A percentile compares a stretch with the other conserved stretches of the same genome.
These are phyloP conservation scores for Eurotiales sp. DNA, from an alignment of 2,329 filamentous ascomycete genomes.

Conservation along the genomic window DNA sequence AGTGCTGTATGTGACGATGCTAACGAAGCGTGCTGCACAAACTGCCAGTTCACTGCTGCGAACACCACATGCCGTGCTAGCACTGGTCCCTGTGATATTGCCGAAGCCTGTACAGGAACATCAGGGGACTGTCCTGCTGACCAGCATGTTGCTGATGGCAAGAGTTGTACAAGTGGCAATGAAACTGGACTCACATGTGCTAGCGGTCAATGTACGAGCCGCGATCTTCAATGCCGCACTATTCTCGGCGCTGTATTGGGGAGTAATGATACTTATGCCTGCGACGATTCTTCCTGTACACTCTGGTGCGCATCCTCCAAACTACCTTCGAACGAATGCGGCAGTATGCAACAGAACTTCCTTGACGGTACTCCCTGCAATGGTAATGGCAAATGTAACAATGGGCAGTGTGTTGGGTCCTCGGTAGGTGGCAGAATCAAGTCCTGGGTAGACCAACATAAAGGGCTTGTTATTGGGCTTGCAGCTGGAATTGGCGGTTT, in stretches of 20 bases:
- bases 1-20: constrained; percentile 68
- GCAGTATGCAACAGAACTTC: constrained; percentile 82
- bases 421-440: constrained; percentile 66
- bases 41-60: constrained; percentile 46
- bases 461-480: constrained; percentile 77
- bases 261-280: constrained; percentile 75
- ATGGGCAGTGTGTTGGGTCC: constrained; percentile 72
- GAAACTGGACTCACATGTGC: constrained; percentile 67
- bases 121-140: constrained; percentile 72
- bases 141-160: constrained; percentile 64
- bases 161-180: constrained; percentile 58
- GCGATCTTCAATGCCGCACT: constrained; percentile 82
- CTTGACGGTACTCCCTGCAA: constrained; percentile 84
- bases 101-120: constrained; percentile 75
- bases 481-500: constrained; percentile 68
- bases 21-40: constrained; percentile 45
- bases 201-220: constrained; percentile 89
- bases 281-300: constrained; percentile 67
- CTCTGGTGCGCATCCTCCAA: constrained; percentile 71
- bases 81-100: constrained; percentile 77
- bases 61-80: constrained; percentile 74
- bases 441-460: constrained; percentile 73
- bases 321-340: constrained; percentile 64
- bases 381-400: constrained; percentile 72
- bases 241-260: constrained; percentile 72